Percentiles rank a stretch among this genome's conserved stretches.
Evolutionary conservation across 1,139 yeast species (phyloP).

Genomic region (Saccharomycopsis hybrid): DNA sequence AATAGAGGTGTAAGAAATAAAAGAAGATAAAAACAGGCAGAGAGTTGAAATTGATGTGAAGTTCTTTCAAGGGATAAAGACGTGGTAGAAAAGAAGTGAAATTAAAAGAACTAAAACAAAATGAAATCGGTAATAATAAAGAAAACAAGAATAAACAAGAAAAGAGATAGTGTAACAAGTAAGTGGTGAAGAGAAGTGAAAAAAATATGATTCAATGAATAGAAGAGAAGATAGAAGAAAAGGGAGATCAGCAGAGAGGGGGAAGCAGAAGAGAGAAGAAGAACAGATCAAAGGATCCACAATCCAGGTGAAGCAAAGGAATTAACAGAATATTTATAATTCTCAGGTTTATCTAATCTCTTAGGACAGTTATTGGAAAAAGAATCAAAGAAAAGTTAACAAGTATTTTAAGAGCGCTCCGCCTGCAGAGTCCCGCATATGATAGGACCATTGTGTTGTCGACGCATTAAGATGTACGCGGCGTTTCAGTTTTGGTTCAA

Average conservation of each 20-base stretch:
- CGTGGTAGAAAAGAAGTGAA: neutral
- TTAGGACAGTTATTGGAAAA: no score
- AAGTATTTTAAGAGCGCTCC: no score
- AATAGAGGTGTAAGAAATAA: neutral
- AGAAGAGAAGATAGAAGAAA: slow-evolving; percentile 3
- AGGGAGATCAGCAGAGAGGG: neutral
- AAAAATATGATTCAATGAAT: neutral
- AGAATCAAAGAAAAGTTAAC: no score
- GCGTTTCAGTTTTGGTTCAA: no score
- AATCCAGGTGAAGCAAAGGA: neutral
- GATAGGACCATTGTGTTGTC: no score
- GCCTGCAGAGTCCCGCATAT: no score
- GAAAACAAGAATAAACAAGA: neutral
- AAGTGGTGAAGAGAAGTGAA: neutral
- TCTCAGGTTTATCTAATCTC: neutral
- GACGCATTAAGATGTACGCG: no score
- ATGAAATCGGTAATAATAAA: neutral
- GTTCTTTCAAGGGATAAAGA: neutral
- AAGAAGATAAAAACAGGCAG: neutral
- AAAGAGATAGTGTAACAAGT: neutral
- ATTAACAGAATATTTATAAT: slow-evolving; percentile 4
- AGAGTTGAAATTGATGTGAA: neutral
- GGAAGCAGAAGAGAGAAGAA: slow-evolving; percentile 2
- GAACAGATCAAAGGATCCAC: neutral
- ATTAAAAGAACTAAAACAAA: neutral